Evolutionary conservation across 2,329 filamentous ascomycete genomes (phyloP).

Genomic region (Clarireedia homoeocarpa): DNA sequence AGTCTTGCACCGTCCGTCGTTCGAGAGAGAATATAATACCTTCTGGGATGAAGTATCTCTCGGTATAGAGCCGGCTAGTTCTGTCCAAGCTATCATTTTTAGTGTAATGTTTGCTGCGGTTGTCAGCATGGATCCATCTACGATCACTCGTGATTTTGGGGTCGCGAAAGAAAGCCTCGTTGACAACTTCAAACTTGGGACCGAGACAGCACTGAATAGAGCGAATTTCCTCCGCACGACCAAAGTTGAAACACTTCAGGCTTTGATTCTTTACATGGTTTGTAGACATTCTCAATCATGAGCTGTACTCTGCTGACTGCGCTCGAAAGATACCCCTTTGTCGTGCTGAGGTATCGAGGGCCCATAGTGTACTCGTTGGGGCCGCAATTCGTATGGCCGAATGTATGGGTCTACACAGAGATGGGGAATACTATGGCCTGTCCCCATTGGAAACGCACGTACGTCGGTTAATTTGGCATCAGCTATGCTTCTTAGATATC

Average conservation of each 20-base stretch:
- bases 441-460: constrained; percentile 63
- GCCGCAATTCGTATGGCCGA: constrained; percentile 67
- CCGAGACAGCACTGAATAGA: constrained; percentile 58
- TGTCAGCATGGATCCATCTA: constrained; percentile 54
- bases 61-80: constrained; percentile 53
- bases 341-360: constrained; percentile 61
- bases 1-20: constrained; percentile 47
- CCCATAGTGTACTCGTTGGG: constrained; percentile 65
- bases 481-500: constrained; percentile 69
- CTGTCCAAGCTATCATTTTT: constrained; percentile 62
- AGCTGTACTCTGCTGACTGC: constrained; percentile 16
- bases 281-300: constrained; percentile 24
- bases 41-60: constrained; percentile 58
- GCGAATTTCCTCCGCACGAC: constrained; percentile 66
- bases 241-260: constrained; percentile 67
- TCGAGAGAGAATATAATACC: constrained; percentile 42
- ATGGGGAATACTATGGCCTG: constrained; percentile 54
- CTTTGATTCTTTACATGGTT: constrained; percentile 69
- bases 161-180: constrained; percentile 50
- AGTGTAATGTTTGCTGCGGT: constrained; percentile 62
- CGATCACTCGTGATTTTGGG: constrained; percentile 44
- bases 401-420: constrained; percentile 69
- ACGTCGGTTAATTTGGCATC: constrained; percentile 67
- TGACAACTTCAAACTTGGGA: constrained; percentile 55
- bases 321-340: constrained; percentile 56